Evolutionary conservation across 306 rosid species (phyloP).

Genomic region (Vigna trinervia): DNA sequence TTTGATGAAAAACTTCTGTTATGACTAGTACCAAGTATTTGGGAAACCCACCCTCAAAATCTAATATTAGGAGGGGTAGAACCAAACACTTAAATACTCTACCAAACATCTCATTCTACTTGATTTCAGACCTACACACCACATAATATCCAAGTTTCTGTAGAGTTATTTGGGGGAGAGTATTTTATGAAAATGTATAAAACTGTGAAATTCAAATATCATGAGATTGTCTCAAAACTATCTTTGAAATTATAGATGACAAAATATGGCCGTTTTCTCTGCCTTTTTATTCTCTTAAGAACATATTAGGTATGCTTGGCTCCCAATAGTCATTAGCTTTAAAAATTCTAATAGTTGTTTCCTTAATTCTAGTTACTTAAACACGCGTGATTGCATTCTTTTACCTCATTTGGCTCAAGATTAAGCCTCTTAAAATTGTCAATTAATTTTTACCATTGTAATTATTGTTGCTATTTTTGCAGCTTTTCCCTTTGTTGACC

Average conservation of each 20-base stretch:
- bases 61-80: too few relatives aligned
- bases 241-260: neutral
- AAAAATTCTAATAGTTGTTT: neutral
- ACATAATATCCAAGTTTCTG: too few relatives aligned
- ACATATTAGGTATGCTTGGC: neutral
- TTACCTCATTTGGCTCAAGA: neutral
- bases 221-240: neutral
- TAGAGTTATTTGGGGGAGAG: neutral
- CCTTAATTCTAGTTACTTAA: neutral
- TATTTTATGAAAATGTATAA: neutral
- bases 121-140: too few relatives aligned
- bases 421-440: neutral
- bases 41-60: too few relatives aligned
- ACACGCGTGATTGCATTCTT: neutral
- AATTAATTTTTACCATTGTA: neutral
- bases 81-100: too few relatives aligned
- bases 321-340: neutral
- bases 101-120: too few relatives aligned
- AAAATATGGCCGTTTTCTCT: neutral
- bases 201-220: slow-evolving; percentile 6
- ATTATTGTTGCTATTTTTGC: neutral
- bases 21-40: too few relatives aligned
- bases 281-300: neutral
- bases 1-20: neutral
- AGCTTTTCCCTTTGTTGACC: slow-evolving; percentile 24